Conservation (phyloP, 106 monocot species). For the Triglochin maritima region DNA sequence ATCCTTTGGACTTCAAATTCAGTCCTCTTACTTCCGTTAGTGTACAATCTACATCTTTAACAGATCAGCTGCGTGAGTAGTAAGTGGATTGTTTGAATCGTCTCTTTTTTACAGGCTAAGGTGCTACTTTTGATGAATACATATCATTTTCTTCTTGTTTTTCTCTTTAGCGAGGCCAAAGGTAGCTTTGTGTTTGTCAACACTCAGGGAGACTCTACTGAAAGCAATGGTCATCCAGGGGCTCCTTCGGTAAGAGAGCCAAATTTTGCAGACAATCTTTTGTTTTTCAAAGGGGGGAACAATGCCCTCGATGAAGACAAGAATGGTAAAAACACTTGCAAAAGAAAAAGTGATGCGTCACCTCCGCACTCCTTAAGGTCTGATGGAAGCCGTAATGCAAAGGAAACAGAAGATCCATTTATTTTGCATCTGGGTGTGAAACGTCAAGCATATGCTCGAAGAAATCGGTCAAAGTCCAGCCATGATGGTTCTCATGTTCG, state of each 20-base stretch:
- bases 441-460: conserved; percentile 79
- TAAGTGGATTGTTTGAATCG: conserved; percentile 20
- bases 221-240: conserved; percentile 68
- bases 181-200: conserved; percentile 67
- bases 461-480: conserved; percentile 49
- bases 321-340: conserved; percentile 31
- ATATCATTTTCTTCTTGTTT: conserved; percentile 7
- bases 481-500: conserved; percentile 30
- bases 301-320: conserved; percentile 26
- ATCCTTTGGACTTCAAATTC: conserved; percentile 89
- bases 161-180: conserved; percentile 56
- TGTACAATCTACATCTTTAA: conserved; percentile 72
- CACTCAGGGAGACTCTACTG: conserved; percentile 86
- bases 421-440: conserved; percentile 58
- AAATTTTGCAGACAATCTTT: conserved; percentile 82
- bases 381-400: conserved; percentile 21
- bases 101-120: background rate
- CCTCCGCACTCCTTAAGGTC: conserved; percentile 29
- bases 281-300: conserved; percentile 60
- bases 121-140: background rate
- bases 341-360: conserved; percentile 27
- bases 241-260: conserved; percentile 39
- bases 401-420: conserved; percentile 56
- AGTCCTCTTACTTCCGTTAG: conserved; percentile 46
- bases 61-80: conserved; percentile 45